Evolutionary conservation across 1,139 yeast species (phyloP).

Genomic region (Pichia sp.): DNA sequence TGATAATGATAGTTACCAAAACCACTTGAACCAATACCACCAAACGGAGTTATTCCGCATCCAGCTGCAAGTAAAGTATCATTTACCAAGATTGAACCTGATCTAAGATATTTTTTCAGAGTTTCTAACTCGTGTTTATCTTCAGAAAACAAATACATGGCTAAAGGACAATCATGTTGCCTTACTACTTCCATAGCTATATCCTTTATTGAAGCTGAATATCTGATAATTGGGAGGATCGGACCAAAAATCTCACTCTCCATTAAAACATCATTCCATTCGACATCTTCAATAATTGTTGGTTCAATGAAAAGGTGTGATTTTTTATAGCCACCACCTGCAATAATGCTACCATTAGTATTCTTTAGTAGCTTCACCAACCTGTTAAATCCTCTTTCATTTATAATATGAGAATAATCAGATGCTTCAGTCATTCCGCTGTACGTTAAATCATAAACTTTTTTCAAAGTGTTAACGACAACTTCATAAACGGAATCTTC

Average conservation of each 20-base stretch:
- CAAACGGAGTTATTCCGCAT: slow-evolving; percentile 73
- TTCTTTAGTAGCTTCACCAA: slow-evolving; percentile 36
- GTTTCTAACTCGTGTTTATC: slow-evolving; percentile 41
- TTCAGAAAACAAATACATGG: slow-evolving; percentile 65
- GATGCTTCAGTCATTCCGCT: slow-evolving; percentile 30
- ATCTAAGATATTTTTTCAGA: slow-evolving; percentile 47
- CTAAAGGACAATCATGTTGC: slow-evolving; percentile 80
- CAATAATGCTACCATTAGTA: slow-evolving; percentile 47
- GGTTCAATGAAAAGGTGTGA: slow-evolving; percentile 57
- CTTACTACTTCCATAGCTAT: slow-evolving; percentile 42
- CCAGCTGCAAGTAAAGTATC: slow-evolving; percentile 72
- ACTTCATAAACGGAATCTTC: slow-evolving; percentile 50
- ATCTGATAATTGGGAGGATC: slow-evolving; percentile 63
- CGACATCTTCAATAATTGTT: slow-evolving; percentile 55
- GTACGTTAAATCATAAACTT: slow-evolving; percentile 37
- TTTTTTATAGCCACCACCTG: slow-evolving; percentile 46
- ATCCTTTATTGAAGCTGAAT: slow-evolving; percentile 33
- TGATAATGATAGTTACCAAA: slow-evolving; percentile 75
- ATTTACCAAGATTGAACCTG: slow-evolving; percentile 69
- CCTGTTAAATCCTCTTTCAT: slow-evolving; percentile 48
- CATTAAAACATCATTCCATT: slow-evolving; percentile 67
- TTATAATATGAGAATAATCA: slow-evolving; percentile 58
- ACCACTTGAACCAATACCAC: slow-evolving; percentile 87
- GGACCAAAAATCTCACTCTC: slow-evolving; percentile 80
- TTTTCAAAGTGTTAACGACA: slow-evolving; percentile 38